Percentiles rank a stretch among this genome's conserved stretches.
Evolutionary conservation across 345 rosid genomes (phyloP).

Genomic region (Linum lewisii): DNA sequence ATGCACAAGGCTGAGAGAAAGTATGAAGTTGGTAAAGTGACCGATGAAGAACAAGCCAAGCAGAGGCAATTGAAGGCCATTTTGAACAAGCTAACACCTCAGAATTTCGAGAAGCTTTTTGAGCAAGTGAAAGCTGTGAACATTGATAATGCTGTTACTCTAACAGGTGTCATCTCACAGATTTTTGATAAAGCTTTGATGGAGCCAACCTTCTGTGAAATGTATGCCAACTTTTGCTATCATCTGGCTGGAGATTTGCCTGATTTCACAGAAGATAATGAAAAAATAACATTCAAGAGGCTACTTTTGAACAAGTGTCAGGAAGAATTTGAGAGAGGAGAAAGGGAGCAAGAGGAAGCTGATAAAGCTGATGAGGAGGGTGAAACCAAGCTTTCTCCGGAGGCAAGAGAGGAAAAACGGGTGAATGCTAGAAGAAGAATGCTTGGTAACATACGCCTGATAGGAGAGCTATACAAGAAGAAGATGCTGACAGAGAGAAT

Average conservation of each 20-base stretch:
- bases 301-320: constrained; percentile 88
- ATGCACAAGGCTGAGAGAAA: constrained; percentile 96
- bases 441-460: constrained; percentile 93
- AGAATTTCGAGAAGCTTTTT: constrained; percentile 85
- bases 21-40: constrained; percentile 71
- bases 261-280: constrained; percentile 57
- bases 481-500: constrained; percentile 87
- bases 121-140: constrained; percentile 84
- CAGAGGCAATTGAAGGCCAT: constrained; percentile 85
- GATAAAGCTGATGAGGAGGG: constrained; percentile 79
- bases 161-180: constrained; percentile 72
- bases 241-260: constrained; percentile 67
- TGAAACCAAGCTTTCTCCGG: constrained; percentile 55
- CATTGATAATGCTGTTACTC: constrained; percentile 69
- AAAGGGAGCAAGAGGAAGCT: constrained; percentile 89
- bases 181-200: constrained; percentile 95
- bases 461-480: constrained; percentile 94
- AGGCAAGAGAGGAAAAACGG: constrained; percentile 84
- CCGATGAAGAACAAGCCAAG: constrained; percentile 74
- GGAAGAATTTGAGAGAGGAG: constrained; percentile 95
- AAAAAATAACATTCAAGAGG: constrained; percentile 77
- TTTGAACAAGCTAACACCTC: constrained; percentile 93
- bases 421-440: constrained; percentile 75
- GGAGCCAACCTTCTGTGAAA: constrained; percentile 98
- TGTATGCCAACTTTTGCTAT: constrained; percentile 79